Conservation (phyloP, 2,329 filamentous ascomycete species). For the Pseudogymnoascus sp. region DNA sequence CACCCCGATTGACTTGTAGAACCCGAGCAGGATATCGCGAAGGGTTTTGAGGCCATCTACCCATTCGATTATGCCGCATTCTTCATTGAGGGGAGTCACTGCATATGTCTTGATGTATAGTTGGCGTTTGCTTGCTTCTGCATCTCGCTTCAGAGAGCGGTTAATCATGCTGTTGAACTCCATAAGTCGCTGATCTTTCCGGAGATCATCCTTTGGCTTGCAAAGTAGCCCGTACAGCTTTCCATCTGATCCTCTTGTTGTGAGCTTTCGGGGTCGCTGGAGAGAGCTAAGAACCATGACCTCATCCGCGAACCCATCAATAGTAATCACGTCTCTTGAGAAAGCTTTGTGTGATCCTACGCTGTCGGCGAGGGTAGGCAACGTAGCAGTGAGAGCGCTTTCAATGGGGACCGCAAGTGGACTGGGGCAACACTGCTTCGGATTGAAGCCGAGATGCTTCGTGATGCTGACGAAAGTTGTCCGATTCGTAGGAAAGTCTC, state of each 20-base stretch:
- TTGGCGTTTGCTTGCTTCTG: slow-evolving; percentile 81
- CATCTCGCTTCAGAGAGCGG: slow-evolving; percentile 80
- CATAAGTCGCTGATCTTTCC: slow-evolving; percentile 97
- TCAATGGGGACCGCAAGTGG: slow-evolving; percentile 85
- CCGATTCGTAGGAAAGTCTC: slow-evolving; percentile 60
- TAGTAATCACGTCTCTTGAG: slow-evolving; percentile 75
- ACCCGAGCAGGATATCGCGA: slow-evolving; percentile 75
- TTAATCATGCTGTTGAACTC: slow-evolving; percentile 99
- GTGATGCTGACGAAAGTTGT: slow-evolving; percentile 65
- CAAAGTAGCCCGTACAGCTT: slow-evolving; percentile 82
- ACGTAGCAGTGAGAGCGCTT: slow-evolving; percentile 69
- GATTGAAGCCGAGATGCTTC: slow-evolving; percentile 73
- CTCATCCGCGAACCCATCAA: slow-evolving; percentile 73
- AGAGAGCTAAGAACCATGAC: slow-evolving; percentile 85
- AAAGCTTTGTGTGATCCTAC: slow-evolving; percentile 78
- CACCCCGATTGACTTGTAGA: slow-evolving; percentile 70
- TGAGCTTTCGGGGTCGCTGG: slow-evolving; percentile 85
- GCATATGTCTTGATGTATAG: slow-evolving; percentile 96
- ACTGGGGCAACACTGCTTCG: slow-evolving; percentile 71
- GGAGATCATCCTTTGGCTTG: slow-evolving; percentile 95
- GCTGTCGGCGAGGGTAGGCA: slow-evolving; percentile 67
- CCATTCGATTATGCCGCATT: slow-evolving; percentile 98
- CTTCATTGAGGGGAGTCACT: slow-evolving; percentile 92
- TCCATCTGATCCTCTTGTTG: slow-evolving; percentile 81
- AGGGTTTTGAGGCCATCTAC: slow-evolving; percentile 92